Conservation (phyloP, 208 protist genomes). For the Leishmania turanica region DNA sequence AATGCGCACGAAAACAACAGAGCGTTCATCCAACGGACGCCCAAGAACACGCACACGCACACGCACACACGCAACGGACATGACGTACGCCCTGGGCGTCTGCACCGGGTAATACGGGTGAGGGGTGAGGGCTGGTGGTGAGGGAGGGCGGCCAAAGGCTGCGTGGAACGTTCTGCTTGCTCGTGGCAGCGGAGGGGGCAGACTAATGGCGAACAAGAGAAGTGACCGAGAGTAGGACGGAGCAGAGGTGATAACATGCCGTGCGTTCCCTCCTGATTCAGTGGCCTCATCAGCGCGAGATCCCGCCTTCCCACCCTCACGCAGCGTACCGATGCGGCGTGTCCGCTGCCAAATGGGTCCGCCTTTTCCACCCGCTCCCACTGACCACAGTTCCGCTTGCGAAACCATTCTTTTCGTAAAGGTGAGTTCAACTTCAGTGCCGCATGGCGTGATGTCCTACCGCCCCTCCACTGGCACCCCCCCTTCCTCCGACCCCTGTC, state of each 20-base stretch:
- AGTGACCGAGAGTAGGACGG: neutral
- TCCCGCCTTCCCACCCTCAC: neutral
- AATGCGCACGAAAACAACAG: no score
- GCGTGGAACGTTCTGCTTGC: neutral
- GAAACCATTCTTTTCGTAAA: neutral
- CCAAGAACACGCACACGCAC: neutral
- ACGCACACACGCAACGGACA: neutral
- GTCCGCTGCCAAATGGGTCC: neutral
- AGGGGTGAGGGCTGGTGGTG: no score
- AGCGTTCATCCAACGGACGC: no score
- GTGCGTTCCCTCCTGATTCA: neutral
- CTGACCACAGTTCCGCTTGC: neutral
- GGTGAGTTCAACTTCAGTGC: no score
- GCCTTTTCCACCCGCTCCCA: neutral
- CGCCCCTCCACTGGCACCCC: no score
- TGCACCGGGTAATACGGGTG: neutral
- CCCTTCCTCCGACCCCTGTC: no score
- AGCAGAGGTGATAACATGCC: neutral
- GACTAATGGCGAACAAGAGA: neutral
- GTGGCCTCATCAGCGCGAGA: neutral
- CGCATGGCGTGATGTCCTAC: neutral
- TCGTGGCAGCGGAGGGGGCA: neutral
- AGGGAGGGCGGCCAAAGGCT: neutral
- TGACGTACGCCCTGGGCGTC: no score
- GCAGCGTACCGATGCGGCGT: neutral